Evolutionary conservation across 495 filamentous ascomycete genomes (phyloP).

Genomic region (Aspergillus avenaceus): DNA sequence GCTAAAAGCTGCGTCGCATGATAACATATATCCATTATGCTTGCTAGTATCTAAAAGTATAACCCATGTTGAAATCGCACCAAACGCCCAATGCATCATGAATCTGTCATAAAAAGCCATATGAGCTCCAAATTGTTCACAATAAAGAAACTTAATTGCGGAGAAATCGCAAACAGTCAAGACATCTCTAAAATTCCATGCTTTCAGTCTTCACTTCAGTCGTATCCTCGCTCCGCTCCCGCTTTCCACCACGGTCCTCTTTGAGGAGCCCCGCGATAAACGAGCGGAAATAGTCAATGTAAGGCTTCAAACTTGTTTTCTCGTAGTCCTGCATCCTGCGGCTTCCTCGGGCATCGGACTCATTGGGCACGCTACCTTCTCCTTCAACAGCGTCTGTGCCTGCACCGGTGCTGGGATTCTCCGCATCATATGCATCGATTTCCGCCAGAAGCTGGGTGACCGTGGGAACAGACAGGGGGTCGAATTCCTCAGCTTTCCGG

Average conservation of each 20-base stretch:
- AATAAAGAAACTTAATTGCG: too few relatives aligned
- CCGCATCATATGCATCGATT: slow-evolving; percentile 70
- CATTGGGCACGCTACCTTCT: slow-evolving; percentile 35
- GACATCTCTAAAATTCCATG: slow-evolving; percentile 46
- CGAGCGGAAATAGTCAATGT: slow-evolving; percentile 80
- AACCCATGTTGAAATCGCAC: neutral
- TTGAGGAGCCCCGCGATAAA: slow-evolving; percentile 76
- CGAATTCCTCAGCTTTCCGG: slow-evolving; percentile 66
- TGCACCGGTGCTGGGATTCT: slow-evolving; percentile 26
- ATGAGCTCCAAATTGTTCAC: too few relatives aligned
- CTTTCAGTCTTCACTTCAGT: slow-evolving; percentile 45
- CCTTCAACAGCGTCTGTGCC: slow-evolving; percentile 30
- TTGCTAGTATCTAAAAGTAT: too few relatives aligned
- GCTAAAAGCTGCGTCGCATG: too few relatives aligned
- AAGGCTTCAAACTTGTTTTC: slow-evolving; percentile 92
- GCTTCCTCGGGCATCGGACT: slow-evolving; percentile 30
- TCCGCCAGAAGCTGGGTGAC: slow-evolving; percentile 73
- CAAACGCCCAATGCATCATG: neutral
- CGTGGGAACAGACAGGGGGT: slow-evolving; percentile 82
- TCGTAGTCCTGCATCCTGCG: slow-evolving; percentile 79
- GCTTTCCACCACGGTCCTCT: slow-evolving; percentile 71
- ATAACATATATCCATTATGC: neutral
- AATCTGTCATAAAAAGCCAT: neutral
- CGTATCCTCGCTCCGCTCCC: slow-evolving; percentile 63
- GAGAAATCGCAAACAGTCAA: neutral